Conservation (phyloP, 176 grass and related monocot species). For the Cenchrus americanus region DNA sequence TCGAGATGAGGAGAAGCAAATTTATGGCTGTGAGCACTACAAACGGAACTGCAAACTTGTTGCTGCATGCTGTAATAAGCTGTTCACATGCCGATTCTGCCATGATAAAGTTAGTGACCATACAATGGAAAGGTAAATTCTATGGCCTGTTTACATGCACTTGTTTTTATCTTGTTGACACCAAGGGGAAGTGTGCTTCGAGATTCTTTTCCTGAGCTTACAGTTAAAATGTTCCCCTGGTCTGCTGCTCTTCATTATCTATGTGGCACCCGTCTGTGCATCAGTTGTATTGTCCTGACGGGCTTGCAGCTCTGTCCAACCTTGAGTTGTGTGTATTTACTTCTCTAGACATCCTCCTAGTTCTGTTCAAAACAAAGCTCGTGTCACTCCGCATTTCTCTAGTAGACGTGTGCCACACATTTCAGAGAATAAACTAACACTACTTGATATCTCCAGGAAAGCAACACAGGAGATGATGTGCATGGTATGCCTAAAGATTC, state of each 20-base stretch:
- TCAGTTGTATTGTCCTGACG: background rate
- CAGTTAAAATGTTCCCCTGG: background rate
- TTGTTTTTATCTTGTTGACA: constrained; percentile 28
- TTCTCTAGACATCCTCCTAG: constrained; percentile 14
- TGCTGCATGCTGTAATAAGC: constrained; percentile 91
- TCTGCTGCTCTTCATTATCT: background rate
- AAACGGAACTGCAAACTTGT: constrained; percentile 97
- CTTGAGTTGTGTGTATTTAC: constrained; percentile 25
- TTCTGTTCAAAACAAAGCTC: background rate
- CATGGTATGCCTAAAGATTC: constrained; percentile 89
- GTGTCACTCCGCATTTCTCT: constrained; percentile 21
- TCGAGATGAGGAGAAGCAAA: constrained; percentile 68
- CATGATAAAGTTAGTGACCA: constrained; percentile 99
- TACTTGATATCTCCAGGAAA: constrained; percentile 71
- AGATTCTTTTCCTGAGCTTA: constrained; percentile 4
- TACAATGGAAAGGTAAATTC: constrained; percentile 91
- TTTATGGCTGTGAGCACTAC: constrained; percentile 97
- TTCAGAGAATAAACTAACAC: constrained; percentile 18
- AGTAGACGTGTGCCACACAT: constrained; percentile 8
- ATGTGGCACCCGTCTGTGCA: background rate
- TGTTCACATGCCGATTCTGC: constrained; percentile 98
- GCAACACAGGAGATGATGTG: constrained; percentile 98
- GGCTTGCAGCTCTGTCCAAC: background rate
- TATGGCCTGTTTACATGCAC: constrained; percentile 5
- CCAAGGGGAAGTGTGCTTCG: background rate